Conservation (phyloP, 2,329 filamentous ascomycete genomes). For the Pseudocercospora musae region DNA sequence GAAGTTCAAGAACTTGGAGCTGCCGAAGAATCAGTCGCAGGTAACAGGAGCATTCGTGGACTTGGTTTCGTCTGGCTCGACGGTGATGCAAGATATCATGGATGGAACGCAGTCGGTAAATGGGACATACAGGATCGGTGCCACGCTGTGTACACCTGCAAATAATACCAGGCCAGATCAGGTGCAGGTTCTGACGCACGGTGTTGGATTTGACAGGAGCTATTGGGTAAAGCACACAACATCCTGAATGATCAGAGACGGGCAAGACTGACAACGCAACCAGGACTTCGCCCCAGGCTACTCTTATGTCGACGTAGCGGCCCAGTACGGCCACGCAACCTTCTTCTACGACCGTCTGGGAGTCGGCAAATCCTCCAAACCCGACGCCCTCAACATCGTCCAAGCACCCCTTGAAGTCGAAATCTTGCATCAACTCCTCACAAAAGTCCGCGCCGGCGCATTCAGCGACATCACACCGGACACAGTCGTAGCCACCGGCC, state of each 20-base stretch:
- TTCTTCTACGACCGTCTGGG: slow-evolving; percentile 46
- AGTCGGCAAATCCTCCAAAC: slow-evolving; percentile 37
- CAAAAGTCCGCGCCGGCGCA: slow-evolving; percentile 30
- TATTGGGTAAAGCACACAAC: slow-evolving; percentile 23
- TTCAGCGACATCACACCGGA: slow-evolving; percentile 32
- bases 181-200: slow-evolving; percentile 41
- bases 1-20: slow-evolving; percentile 26
- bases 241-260: neutral
- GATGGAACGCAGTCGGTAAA: slow-evolving; percentile 16
- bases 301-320: slow-evolving; percentile 43
- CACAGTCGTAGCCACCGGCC: slow-evolving; percentile 41
- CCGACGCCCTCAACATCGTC: slow-evolving; percentile 39
- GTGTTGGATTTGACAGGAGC: slow-evolving; percentile 39
- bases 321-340: slow-evolving; percentile 38
- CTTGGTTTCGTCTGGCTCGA: slow-evolving; percentile 7
- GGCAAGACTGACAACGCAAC: neutral
- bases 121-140: slow-evolving; percentile 15
- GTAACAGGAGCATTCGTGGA: slow-evolving; percentile 29
- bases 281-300: slow-evolving; percentile 39
- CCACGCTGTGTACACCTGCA: slow-evolving; percentile 13
- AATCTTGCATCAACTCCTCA: slow-evolving; percentile 36
- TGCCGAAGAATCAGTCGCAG: slow-evolving; percentile 29
- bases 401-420: slow-evolving; percentile 40
- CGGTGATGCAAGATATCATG: slow-evolving; percentile 9
- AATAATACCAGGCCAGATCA: slow-evolving; percentile 13